Evolutionary conservation across 805 yeast genomes (phyloP).

Genomic region (Yamadazyma endophytica): DNA sequence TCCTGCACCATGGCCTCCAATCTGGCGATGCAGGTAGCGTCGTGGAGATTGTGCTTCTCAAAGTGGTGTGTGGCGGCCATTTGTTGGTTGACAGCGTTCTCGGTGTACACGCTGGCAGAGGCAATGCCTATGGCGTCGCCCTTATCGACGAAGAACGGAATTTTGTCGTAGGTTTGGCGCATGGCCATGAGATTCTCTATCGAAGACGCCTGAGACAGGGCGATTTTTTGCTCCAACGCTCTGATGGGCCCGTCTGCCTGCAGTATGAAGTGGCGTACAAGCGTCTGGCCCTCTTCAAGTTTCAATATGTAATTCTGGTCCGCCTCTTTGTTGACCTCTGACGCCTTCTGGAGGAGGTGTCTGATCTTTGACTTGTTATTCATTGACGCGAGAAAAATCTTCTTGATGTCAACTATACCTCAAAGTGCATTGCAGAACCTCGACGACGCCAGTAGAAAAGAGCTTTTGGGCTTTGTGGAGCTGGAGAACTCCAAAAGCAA

Average conservation of each 20-base stretch:
- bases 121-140: conserved; percentile 26
- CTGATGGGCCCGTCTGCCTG: conserved; percentile 6
- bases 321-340: conserved; percentile 6
- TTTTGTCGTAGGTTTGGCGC: conserved; percentile 5
- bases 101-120: conserved; percentile 13
- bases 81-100: neutral
- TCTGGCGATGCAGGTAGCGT: conserved; percentile 5
- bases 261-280: conserved; percentile 3
- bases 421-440: conserved; percentile 23
- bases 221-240: conserved; percentile 4
- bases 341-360: neutral
- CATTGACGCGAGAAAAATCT: too few species aligned
- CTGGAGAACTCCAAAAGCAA: conserved; percentile 82
- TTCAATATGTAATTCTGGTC: conserved; percentile 5
- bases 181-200: too few species aligned
- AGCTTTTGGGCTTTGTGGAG: conserved; percentile 71
- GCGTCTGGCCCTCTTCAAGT: conserved; percentile 6
- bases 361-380: conserved; percentile 5
- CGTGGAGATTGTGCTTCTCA: conserved; percentile 2
- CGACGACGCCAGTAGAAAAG: conserved; percentile 70
- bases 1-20: neutral
- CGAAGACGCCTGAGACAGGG: too few species aligned
- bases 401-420: conserved; percentile 4
- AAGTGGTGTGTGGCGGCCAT: neutral
- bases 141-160: conserved; percentile 24